A percentile compares a stretch with the other conserved stretches of the same genome.
Conservation (phyloP, 345 rosid species). For the Syzygium aqueum region DNA sequence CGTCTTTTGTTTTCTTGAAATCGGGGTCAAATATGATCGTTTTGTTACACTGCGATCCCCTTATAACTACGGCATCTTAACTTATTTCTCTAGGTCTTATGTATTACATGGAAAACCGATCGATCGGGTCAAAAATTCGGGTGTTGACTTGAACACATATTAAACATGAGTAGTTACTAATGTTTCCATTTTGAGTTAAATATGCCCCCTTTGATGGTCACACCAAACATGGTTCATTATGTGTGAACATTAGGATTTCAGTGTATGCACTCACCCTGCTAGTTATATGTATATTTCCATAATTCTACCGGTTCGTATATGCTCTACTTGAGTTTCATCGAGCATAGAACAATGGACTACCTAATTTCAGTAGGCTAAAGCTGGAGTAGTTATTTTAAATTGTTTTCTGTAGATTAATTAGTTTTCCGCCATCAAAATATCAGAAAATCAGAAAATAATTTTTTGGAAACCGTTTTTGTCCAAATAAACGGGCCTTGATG, state of each 20-base stretch:
- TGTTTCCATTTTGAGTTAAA: background rate
- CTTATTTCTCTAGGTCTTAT: background rate
- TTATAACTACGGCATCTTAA: background rate
- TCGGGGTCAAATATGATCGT: background rate
- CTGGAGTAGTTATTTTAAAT: background rate
- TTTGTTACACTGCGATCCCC: background rate
- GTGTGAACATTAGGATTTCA: background rate
- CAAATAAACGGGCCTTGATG: background rate
- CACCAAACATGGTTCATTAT: background rate
- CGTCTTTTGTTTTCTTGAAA: background rate
- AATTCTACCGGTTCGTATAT: background rate
- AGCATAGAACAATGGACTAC: background rate
- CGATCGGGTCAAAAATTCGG: background rate
- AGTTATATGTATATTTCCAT: too few relatives aligned
- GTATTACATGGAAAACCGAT: background rate
- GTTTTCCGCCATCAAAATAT: background rate
- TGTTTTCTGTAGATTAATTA: accelerated
- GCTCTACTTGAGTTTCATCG: background rate
- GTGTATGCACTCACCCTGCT: background rate
- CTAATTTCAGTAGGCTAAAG: background rate
- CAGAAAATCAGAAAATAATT: background rate
- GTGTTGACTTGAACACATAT: background rate
- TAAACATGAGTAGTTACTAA: background rate
- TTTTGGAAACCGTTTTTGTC: background rate
- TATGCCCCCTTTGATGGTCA: background rate